A percentile compares a stretch with the other conserved stretches of the same genome.
Evolutionary conservation across 2,329 filamentous ascomycete species (phyloP).

Genomic region (Tolypocladium tropicale): DNA sequence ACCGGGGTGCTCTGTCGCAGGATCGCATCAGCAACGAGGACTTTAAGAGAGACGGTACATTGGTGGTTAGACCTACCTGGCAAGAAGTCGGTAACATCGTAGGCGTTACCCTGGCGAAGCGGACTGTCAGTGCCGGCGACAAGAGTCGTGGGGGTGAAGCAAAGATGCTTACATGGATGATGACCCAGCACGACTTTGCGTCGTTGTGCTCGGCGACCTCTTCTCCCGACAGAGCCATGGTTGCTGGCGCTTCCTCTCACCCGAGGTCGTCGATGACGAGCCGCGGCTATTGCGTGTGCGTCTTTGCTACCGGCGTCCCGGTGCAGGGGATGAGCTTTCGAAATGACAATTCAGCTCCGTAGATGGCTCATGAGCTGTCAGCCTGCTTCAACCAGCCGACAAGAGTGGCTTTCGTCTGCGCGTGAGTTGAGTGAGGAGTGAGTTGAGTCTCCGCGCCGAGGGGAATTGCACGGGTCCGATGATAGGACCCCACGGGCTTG

Average conservation of each 20-base stretch:
- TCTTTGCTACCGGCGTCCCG: too few species aligned
- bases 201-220: constrained; percentile 63
- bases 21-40: neutral
- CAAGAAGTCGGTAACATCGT: constrained; percentile 86
- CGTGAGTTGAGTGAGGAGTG: neutral
- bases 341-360: too few species aligned
- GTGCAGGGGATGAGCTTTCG: too few species aligned
- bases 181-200: constrained; percentile 82
- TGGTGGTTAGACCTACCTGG: constrained; percentile 39
- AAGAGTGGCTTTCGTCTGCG: neutral
- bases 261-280: neutral
- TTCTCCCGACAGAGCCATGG: constrained; percentile 37
- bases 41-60: neutral
- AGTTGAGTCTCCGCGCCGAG: too few species aligned
- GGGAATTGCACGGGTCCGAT: too few species aligned
- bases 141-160: too few species aligned
- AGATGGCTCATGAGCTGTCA: neutral
- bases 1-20: constrained; percentile 64
- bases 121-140: neutral
- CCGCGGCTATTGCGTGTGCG: too few species aligned
- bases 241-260: constrained; percentile 2
- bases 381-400: neutral
- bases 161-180: constrained; percentile 54
- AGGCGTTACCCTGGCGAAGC: constrained; percentile 54
- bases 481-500: neutral